Conservation (phyloP, 169 alveolate genomes). For the Plasmodium vinckei region DNA sequence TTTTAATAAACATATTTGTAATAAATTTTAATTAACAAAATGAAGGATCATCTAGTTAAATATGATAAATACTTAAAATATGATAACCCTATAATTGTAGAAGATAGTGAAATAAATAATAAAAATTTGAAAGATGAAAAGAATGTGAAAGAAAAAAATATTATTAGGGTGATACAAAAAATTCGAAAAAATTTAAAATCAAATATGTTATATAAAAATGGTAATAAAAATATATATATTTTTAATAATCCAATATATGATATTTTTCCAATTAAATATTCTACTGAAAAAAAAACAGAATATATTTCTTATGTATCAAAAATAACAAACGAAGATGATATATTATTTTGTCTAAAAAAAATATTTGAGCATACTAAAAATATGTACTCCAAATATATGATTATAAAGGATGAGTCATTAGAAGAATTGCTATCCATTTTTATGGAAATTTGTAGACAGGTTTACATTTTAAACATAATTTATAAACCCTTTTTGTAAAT, state of each 20-base stretch:
- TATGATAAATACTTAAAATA: conserved; percentile 37
- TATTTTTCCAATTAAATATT: conserved; percentile 40
- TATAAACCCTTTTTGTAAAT: too few relatives aligned
- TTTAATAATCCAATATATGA: conserved; percentile 64
- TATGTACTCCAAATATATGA: conserved; percentile 37
- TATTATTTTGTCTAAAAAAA: conserved; percentile 40
- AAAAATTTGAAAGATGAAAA: conserved; percentile 38
- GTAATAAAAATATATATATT: conserved; percentile 20
- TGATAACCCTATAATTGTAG: conserved; percentile 43
- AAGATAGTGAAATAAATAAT: conserved; percentile 22
- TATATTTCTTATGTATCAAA: conserved; percentile 49
- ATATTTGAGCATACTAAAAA: conserved; percentile 23
- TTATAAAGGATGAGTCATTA: conserved; percentile 29
- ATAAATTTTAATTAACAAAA: not conserved
- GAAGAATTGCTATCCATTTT: conserved; percentile 35
- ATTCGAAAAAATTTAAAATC: conserved; percentile 57
- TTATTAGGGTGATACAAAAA: conserved; percentile 59
- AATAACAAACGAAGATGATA: conserved; percentile 57
- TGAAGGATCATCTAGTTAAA: conserved; percentile 34
- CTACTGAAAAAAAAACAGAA: conserved; percentile 39
- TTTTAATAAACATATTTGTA: too few relatives aligned
- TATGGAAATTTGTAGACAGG: conserved; percentile 75
- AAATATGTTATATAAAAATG: conserved; percentile 49
- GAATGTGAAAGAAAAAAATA: conserved; percentile 40
- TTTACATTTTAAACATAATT: not conserved